phyloP scores from a whole-genome alignment of 441 rosid genomes.

The Erodium trifolium region DNA sequence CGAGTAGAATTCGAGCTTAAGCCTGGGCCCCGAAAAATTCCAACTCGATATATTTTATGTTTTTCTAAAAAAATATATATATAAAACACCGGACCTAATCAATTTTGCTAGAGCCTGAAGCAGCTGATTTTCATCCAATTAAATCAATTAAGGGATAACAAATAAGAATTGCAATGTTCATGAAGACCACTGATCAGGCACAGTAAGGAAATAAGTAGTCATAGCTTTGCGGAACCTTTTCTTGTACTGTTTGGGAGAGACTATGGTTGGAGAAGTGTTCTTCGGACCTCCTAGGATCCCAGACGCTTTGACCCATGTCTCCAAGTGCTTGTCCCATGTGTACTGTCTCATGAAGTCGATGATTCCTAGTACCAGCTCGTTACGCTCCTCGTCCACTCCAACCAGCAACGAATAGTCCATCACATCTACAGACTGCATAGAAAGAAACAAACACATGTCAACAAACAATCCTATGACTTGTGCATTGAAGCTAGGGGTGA shows the following conservation, averaged over 20 bases:
- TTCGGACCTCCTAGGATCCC: conserved; percentile 92
- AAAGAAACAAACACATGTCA: background rate
- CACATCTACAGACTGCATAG: conserved; percentile 66
- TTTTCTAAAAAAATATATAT: no score
- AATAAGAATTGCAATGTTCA: background rate
- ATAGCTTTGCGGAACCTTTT: conserved; percentile 92
- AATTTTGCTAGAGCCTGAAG: no score
- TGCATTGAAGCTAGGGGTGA: no score
- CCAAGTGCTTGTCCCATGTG: conserved; percentile 97
- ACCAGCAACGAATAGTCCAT: conserved; percentile 95
- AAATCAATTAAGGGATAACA: background rate
- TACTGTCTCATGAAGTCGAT: conserved; percentile 96
- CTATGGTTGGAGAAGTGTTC: conserved; percentile 74
- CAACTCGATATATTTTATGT: no score
- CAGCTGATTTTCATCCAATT: no score
- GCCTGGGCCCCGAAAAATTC: no score
- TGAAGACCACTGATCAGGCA: conserved; percentile 95
- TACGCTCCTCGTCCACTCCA: conserved; percentile 82
- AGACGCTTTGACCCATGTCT: conserved; percentile 84
- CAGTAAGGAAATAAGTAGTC: conserved; percentile 88
- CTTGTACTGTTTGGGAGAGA: conserved; percentile 92
- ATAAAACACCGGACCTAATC: no score
- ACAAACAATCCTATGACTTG: no score
- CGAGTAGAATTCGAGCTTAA: no score
- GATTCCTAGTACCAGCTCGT: conserved; percentile 83